Evolutionary conservation across 2,329 filamentous ascomycete species (phyloP), one percentile per base, ranked within the genome.

Genomic region (Alternaria gaisen): DNA sequence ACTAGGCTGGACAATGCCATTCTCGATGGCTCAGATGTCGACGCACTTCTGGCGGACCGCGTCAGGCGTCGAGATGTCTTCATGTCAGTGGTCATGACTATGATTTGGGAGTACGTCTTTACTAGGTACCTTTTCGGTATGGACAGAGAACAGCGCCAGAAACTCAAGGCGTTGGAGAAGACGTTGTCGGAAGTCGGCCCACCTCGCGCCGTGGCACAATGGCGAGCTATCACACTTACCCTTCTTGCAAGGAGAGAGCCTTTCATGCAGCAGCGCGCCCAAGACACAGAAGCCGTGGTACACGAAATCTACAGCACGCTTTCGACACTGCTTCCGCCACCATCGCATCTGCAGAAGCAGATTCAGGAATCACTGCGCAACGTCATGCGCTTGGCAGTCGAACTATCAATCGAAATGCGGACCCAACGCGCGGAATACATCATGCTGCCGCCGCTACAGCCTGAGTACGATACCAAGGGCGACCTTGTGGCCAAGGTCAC

Each of bases 31-130:
- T 93, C 93, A 46, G 94, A 98, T 75, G 93, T 97, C 65, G 93
- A 98, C 79, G 83, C 85, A 59, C 95, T 97, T 74, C 89, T 99
- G 50, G 87, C 87, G 67, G 94, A 99, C 77, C 91, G 96, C 40
- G 91, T 97, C 56, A 90, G 87, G 73, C 90, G 95, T 63, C 89
- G 94, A 61, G 94, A 98, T 77, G 90, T 98, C 60, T 97, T 99
- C 85, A 97, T 98, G 93, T 95, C 93, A 38, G 93, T 99, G 79
- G 92, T 94, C 57, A 98, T 98, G 94, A 95, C 91, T 63, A 97
- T 99, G 93, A 90, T 99, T 53, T 99, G 94, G 94, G 95, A 99
- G 80, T 97, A 96, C 75, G 90, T 99, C 76, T 99, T 99, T 77
- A 97, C 94, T 9, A 89, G 95, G 66, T 99, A 99, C 79, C 88